These are phyloP conservation scores for Fusarium paranaense DNA, from an alignment of 2,329 filamentous ascomycete genomes.

Conservation along the genomic window DNA sequence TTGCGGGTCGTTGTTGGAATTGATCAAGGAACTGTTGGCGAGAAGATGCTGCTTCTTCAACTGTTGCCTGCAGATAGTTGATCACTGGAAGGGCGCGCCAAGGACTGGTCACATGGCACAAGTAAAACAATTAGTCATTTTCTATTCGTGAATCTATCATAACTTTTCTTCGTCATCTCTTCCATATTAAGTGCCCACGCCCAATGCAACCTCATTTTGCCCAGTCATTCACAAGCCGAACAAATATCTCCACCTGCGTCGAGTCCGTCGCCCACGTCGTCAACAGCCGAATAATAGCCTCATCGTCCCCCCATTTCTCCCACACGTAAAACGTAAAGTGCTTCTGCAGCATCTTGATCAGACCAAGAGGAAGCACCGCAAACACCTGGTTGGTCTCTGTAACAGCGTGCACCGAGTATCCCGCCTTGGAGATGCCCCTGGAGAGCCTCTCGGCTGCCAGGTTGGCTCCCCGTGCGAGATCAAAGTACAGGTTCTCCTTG, in stretches of 20 bases:
- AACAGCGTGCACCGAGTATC: conserved; percentile 55
- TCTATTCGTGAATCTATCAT: background rate
- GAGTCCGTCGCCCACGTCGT: conserved; percentile 64
- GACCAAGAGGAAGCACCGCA: conserved; percentile 53
- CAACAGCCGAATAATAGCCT: conserved; percentile 57
- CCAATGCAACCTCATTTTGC: background rate
- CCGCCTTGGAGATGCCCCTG: conserved; percentile 54
- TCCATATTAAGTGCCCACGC: background rate
- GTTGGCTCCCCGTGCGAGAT: conserved; percentile 59
- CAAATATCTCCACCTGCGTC: conserved; percentile 54
- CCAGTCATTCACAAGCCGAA: conserved; percentile 35
- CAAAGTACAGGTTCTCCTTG: conserved; percentile 57
- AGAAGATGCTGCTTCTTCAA: background rate
- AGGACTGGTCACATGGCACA: background rate
- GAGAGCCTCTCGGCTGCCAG: conserved; percentile 58
- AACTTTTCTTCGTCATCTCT: background rate
- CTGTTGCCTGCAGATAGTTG: background rate
- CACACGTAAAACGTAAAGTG: conserved; percentile 55
- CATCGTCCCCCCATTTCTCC: conserved; percentile 55
- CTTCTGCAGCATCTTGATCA: conserved; percentile 55
- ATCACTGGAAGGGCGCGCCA: background rate
- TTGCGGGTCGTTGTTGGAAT: background rate
- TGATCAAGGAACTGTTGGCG: background rate
- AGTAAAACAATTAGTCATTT: background rate
- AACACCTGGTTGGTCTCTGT: conserved; percentile 66